Evolutionary conservation across 2,329 filamentous ascomycete genomes (phyloP).

Genomic region (Penicillium aurantiogriseum): DNA sequence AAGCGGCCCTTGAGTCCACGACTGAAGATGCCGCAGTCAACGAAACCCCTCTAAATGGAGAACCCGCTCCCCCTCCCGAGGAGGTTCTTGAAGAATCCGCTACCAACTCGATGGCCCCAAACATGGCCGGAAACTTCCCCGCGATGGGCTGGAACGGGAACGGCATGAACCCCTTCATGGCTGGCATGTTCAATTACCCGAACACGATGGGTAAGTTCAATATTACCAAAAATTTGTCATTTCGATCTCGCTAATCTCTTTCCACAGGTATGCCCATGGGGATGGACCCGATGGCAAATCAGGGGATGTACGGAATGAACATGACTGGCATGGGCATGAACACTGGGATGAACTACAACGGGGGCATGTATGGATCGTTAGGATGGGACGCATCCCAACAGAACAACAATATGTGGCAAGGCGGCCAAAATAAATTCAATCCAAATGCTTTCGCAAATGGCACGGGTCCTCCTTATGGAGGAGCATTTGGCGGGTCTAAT

Average conservation of each 20-base stretch:
- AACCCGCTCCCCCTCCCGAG: not conserved
- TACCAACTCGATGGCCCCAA: slow-evolving; percentile 40
- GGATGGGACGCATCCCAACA: slow-evolving; percentile 73
- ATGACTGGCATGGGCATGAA: slow-evolving; percentile 87
- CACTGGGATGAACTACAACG: slow-evolving; percentile 65
- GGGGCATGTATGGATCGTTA: slow-evolving; percentile 63
- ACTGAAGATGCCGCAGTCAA: slow-evolving; percentile 11
- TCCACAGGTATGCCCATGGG: slow-evolving; percentile 72
- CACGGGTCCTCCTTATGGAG: slow-evolving; percentile 79
- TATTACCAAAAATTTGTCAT: not conserved
- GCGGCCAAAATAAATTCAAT: slow-evolving; percentile 86
- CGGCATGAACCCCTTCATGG: slow-evolving; percentile 66
- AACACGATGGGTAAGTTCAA: slow-evolving; percentile 81
- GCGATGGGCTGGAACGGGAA: slow-evolving; percentile 61
- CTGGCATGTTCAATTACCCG: slow-evolving; percentile 58
- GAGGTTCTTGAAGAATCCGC: slow-evolving; percentile 2
- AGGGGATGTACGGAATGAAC: slow-evolving; percentile 62
- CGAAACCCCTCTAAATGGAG: not conserved
- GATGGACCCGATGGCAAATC: slow-evolving; percentile 65
- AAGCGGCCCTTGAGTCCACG: slow-evolving; percentile 11
- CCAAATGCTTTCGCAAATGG: slow-evolving; percentile 71
- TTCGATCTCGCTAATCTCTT: slow-evolving; percentile 24
- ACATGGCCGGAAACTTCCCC: slow-evolving; percentile 52
- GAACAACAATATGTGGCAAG: slow-evolving; percentile 66
- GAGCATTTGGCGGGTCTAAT: slow-evolving; percentile 67